Evolutionary conservation across 371 early-diverging fungal species (phyloP).

Genomic region (Saksenaea oblongispora): DNA sequence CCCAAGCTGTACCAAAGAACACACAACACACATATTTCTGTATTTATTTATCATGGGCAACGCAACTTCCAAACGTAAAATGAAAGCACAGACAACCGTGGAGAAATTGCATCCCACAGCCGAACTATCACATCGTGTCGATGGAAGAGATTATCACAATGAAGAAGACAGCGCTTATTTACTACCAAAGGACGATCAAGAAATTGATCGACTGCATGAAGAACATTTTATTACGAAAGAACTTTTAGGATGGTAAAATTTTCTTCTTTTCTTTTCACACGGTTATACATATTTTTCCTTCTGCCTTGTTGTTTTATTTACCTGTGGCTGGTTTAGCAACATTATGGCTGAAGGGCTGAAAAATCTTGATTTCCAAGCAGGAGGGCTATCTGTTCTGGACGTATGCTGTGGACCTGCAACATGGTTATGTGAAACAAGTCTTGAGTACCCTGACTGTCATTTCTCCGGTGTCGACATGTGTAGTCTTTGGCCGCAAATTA

Average conservation of each 20-base stretch:
- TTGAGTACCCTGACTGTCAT: constrained; percentile 39
- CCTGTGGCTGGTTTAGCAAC: constrained; percentile 24
- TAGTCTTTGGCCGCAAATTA: constrained; percentile 41
- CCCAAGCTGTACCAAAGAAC: neutral
- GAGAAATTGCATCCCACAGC: neutral
- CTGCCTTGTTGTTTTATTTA: neutral
- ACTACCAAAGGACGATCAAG: constrained; percentile 42
- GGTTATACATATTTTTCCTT: constrained; percentile 2
- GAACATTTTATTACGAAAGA: constrained; percentile 44
- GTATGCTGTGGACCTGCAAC: constrained; percentile 48
- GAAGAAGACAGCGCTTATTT: constrained; percentile 33
- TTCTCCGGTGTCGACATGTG: constrained; percentile 46
- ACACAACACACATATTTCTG: neutral
- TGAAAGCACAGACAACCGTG: neutral
- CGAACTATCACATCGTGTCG: constrained; percentile 3
- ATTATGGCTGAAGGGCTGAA: constrained; percentile 34
- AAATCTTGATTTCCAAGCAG: constrained; percentile 27
- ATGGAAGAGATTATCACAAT: constrained; percentile 36
- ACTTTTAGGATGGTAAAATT: constrained; percentile 37
- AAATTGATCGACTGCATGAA: constrained; percentile 43
- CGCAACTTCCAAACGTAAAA: neutral
- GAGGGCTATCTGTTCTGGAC: constrained; percentile 29
- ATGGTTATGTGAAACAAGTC: constrained; percentile 45
- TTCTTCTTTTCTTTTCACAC: neutral
- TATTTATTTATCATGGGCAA: neutral